Evolutionary conservation across 345 rosid genomes (phyloP), one percentile per base, ranked within the genome.

Genomic region (Lepidium aucheri): DNA sequence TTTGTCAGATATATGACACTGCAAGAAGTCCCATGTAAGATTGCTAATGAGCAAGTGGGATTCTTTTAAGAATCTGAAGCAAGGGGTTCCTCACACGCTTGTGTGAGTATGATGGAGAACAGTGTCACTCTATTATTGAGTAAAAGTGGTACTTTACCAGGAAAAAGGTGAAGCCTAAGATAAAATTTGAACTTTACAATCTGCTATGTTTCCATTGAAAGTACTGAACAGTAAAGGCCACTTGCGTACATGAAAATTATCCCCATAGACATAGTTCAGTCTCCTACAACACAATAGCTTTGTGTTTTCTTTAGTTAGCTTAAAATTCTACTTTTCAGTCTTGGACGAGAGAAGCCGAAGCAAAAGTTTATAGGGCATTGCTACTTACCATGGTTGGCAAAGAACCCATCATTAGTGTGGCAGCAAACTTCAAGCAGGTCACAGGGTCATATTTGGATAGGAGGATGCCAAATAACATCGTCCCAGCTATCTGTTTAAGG

Each of bases 381-480:
- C 70, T 77, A 33, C 79, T 81, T 90, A 90, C 97, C 87, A 86
- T 81, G 46, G 88, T 73, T 53, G 97, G 95, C 74, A 88, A 69
- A 4, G 92, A 84, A 76, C 80, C 83, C 10, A 86, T 66, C 89
- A 85, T 90, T 67, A 83, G 68, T 64, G 84, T 70, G 65, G 89
- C 88, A 53, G 94, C 96, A 26, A 81, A 79, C 83, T 84, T 85
- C 73, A 93, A 77, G 85, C 96, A 93, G 55, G 91, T 86, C 74
- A 90, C 95, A 13, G 88, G 90, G 32, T 86, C 82, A 68, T 81
- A 90, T 66, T 74, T 86, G 67, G 92, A 83, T 49, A 90, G 85
- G 62, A 93, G 95, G 70, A 88, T 66, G 46, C 97, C 98, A 69
- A 93, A 90, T 70, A 90, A 26, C 17, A 82, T 83, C 18, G 97